These are phyloP conservation scores for Sanghuangporus weigelae DNA, from an alignment of 1,284 basidiomycete species.

Conservation along the genomic window DNA sequence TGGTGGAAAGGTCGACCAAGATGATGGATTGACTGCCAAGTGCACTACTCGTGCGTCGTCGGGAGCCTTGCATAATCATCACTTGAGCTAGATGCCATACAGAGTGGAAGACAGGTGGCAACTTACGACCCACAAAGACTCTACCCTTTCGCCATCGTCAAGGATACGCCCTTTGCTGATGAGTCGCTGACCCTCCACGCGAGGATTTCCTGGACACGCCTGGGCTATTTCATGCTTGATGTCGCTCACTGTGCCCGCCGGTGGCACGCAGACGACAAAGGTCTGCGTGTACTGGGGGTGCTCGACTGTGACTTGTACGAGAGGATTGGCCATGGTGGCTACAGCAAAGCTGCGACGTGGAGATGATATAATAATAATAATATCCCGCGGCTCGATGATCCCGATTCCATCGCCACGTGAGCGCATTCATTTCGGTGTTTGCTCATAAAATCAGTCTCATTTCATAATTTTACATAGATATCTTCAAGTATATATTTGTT, in stretches of 20 bases:
- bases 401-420: not conserved
- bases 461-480: not conserved
- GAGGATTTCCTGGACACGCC: constrained; percentile 60
- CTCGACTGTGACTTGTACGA: constrained; percentile 59
- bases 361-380: not conserved
- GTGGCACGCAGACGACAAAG: constrained; percentile 50
- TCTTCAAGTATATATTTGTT: not conserved
- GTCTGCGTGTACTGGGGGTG: constrained; percentile 67
- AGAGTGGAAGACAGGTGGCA: not conserved
- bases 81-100: not conserved
- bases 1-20: constrained; percentile 57
- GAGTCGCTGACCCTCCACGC: constrained; percentile 62
- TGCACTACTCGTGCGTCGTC: constrained; percentile 61
- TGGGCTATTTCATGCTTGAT: constrained; percentile 62
- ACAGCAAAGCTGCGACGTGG: constrained; percentile 13
- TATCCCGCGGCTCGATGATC: not conserved
- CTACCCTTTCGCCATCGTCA: constrained; percentile 57
- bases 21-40: constrained; percentile 69
- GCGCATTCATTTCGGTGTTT: not conserved
- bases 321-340: constrained; percentile 27
- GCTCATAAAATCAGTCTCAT: not conserved
- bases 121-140: constrained; percentile 65
- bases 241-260: constrained; percentile 47
- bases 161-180: constrained; percentile 70
- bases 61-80: constrained; percentile 37